Evolutionary conservation across 805 yeast species (phyloP), one percentile per base, ranked within the genome.

Genomic region (Suhomyces kilbournensis): DNA sequence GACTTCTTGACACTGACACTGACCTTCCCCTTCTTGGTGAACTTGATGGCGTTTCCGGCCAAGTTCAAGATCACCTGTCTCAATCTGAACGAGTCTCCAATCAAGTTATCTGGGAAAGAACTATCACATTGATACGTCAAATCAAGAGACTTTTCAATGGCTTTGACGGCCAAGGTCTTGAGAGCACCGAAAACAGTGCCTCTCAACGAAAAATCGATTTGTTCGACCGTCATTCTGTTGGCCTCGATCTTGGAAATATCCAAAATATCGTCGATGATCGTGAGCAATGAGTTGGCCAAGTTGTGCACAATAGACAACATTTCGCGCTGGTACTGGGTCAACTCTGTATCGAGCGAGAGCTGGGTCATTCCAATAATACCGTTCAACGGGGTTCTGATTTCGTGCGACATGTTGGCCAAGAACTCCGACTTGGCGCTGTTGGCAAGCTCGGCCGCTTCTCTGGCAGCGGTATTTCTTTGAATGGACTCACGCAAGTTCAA

Each of bases 361-460:
- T 90, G 96, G 3, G 96, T 90, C 93, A 90, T 90, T 64, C 96
- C 96, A 61, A 90, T 86, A 46, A 90, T 90, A 74, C 97, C 97
- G 68, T 90, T 90, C 83, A 90, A 86, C 19, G 97, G 97, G 2
- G 97, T 90, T 67, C 97, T 78, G 62, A 90, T 86, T 68, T 90
- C 97, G 59, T 75, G 79, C 5, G 93, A 87, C 80, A 88, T 90
- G 64, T 90, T 90, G 46, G 96, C 96, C 71, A 90, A 78, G 66
- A 90, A 90, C 68, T 90, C 97, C 8, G 96, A 89, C 68, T 90
- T 90, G 3, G 96, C 90, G 59, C 88, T 79, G 68, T 90, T 90
- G 4, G 96, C 96, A 60, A 89, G 76, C 65, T 90, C 97, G 38
- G 97, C 97, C 35, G 96, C 96, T 70, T 90, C 96, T 71, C 97